Evolutionary conservation across 2,329 filamentous ascomycete genomes (phyloP).

Genomic region (Cercospora zeina): DNA sequence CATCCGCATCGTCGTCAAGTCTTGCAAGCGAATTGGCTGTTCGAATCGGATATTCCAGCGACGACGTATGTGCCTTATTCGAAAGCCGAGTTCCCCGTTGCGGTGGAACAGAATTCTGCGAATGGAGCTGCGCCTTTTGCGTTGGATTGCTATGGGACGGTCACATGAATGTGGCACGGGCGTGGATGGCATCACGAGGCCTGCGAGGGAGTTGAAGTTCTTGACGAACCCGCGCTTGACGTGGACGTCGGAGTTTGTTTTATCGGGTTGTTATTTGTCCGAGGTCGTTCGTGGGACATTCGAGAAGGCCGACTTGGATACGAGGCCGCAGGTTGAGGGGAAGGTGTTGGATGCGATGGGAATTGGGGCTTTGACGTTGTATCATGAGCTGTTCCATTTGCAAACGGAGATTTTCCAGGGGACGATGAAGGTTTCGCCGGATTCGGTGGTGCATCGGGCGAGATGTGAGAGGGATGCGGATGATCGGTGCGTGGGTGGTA

Average conservation of each 20-base stretch:
- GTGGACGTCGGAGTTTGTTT: neutral
- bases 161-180: neutral
- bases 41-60: neutral
- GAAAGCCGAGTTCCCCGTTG: neutral
- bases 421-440: neutral
- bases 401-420: neutral
- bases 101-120: neutral
- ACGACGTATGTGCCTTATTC: neutral
- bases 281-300: neutral
- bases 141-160: neutral
- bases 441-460: neutral
- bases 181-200: neutral
- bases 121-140: neutral
- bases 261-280: constrained; percentile 3
- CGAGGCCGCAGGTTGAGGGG: neutral
- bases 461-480: neutral
- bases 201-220: neutral
- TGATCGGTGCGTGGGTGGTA: neutral
- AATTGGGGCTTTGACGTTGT: neutral
- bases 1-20: neutral
- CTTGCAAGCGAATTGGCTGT: neutral
- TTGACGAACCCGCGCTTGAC: neutral
- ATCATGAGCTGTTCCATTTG: neutral
- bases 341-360: neutral
- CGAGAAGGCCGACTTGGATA: neutral